Base-by-base conservation (phyloP, 352 stramenopile species). In the Pythium brachiatum region DNA sequence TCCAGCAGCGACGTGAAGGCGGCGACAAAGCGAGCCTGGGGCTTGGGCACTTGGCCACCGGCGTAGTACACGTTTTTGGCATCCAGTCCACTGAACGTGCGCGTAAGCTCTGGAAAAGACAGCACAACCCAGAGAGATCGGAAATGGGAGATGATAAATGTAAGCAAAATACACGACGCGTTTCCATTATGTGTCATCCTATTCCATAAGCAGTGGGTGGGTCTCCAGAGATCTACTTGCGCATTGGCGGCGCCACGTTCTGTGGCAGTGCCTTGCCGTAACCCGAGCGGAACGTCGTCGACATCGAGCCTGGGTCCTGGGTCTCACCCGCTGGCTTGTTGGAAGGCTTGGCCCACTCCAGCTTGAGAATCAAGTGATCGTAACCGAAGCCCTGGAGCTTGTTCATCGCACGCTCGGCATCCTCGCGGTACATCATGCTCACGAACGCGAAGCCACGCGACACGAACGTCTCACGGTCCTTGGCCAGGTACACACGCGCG, bases 321-420 rank as follows among this genome's bases (percentile, higher is more conserved):
- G 74, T 73, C 57, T 81, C 81, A 60, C 85, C 68, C 25, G 77
- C 77, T 27, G 78, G 80, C 79, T 91, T 97, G 86, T 80, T 96
- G 60, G 87, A 94, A 7, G 97, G 97, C 87, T 99, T 98, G 59
- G 97, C 97, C 97, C 97, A 99, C 83, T 99, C 97, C 58, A 99
- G 85, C 87, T 99, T 99, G 60, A 99, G 85, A 79, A 99, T 99
- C 74, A 99, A 88, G 82, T 99, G 97, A 79, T 99, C 97, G 75
- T 99, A 99, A 53, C 97, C 97, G 81, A 97, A 98, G 52, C 97
- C 97, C 72, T 96, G 85, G 51, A 99, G 80, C 70, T 97, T 97
- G 64, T 98, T 86, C 87, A 99, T 97, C 25, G 97, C 97, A 65
- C 82, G 81, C 69, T 98, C 90, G 1, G 97, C 97, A 78, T 99